phyloP scores from a whole-genome alignment of 2,329 filamentous ascomycete genomes.

The Phialophora verrucosa region DNA sequence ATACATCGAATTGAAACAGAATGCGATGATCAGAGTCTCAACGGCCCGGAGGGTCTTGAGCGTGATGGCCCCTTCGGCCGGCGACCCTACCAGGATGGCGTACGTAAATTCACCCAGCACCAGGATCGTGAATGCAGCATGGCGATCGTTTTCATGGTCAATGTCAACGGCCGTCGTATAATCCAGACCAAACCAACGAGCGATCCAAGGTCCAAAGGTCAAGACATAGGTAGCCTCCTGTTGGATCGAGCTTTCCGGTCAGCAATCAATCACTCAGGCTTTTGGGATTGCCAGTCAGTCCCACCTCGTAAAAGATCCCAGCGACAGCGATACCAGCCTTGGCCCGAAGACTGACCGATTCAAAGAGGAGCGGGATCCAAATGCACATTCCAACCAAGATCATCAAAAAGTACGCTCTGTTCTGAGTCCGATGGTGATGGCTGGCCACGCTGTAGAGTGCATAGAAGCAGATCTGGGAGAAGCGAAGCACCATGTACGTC shows the following conservation, averaged over 20 bases:
- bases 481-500: slow-evolving; percentile 54
- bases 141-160: slow-evolving; percentile 57
- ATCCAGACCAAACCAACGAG: too few relatives aligned
- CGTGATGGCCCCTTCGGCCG: slow-evolving; percentile 54
- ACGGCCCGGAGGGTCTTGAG: slow-evolving; percentile 53
- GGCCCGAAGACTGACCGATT: too few relatives aligned
- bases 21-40: slow-evolving; percentile 58
- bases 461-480: slow-evolving; percentile 49
- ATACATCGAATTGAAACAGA: slow-evolving; percentile 59
- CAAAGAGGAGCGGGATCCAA: slow-evolving; percentile 44
- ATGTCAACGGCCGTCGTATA: slow-evolving; percentile 57
- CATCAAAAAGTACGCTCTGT: slow-evolving; percentile 52
- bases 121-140: slow-evolving; percentile 60
- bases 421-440: slow-evolving; percentile 56
- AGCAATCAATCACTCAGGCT: too few relatives aligned
- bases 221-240: too few relatives aligned
- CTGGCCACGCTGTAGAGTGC: slow-evolving; percentile 54
- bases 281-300: too few relatives aligned
- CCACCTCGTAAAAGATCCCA: too few relatives aligned
- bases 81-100: slow-evolving; percentile 55
- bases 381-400: slow-evolving; percentile 52
- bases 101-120: slow-evolving; percentile 60
- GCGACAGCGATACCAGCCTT: too few relatives aligned
- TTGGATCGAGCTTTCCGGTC: too few relatives aligned
- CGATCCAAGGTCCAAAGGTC: too few relatives aligned